Conservation (phyloP, 192 early-diverging fungal genomes). For the Pilaira anomala region DNA sequence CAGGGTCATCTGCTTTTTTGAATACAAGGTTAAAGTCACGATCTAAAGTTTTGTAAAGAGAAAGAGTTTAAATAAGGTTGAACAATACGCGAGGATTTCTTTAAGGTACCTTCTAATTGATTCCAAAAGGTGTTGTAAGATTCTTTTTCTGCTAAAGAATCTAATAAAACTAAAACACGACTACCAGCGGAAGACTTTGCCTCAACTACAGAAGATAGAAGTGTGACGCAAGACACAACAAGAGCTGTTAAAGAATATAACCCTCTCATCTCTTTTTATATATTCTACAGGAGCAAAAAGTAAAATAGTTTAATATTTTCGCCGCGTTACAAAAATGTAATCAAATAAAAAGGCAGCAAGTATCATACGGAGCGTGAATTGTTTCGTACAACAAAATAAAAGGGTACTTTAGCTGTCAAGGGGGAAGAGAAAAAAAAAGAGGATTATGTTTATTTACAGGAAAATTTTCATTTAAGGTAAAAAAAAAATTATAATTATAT, state of each 20-base stretch:
- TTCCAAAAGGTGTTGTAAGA: slow-evolving; percentile 56
- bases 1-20: slow-evolving; percentile 50
- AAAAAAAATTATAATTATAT: slow-evolving; percentile 5
- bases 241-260: slow-evolving; percentile 10
- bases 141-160: slow-evolving; percentile 43
- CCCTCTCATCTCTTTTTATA: slow-evolving; percentile 14
- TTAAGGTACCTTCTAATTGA: slow-evolving; percentile 48
- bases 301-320: too few species aligned
- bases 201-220: slow-evolving; percentile 5
- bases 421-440: too few species aligned
- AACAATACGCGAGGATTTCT: not conserved
- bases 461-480: too few species aligned
- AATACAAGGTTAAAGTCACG: slow-evolving; percentile 59
- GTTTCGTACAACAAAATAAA: too few species aligned
- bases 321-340: slow-evolving; percentile 6
- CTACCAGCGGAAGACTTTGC: slow-evolving; percentile 64
- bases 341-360: slow-evolving; percentile 2
- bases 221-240: slow-evolving; percentile 4
- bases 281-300: not conserved
- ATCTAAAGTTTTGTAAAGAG: slow-evolving; percentile 37
- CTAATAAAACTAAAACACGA: slow-evolving; percentile 68
- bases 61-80: not conserved
- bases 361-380: not conserved
- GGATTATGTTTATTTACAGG: too few species aligned
- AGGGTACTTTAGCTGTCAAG: too few species aligned